Evolutionary conservation across 225 moss, liverwort and hornwort genomes (phyloP), one percentile per base, ranked within the genome.

Genomic region (Polytrichum formosum): DNA sequence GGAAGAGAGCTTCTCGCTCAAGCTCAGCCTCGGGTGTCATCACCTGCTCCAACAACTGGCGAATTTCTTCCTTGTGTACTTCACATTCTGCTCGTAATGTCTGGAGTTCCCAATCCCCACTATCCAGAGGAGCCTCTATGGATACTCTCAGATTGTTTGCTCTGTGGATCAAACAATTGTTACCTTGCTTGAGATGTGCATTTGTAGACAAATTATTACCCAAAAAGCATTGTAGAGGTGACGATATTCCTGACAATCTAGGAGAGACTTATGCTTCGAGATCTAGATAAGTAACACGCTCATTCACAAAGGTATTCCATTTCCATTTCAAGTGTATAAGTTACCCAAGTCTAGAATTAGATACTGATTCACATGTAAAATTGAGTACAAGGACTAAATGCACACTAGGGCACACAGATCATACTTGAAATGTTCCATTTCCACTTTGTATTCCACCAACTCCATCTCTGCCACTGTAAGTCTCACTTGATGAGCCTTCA

Each of bases 401-500:
- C 3, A 13, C 46, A 46, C 3, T 13, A 46, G 46, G 46, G 58
- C 7, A 6, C 6, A 58, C 58, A 54, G 26, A 27, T 72, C 79
- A 9, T 79, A 91, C 91, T 82, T 82, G 64, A 91, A 25, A 75
- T 86, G 78, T 82, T 91, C 90, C 7, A 90, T 65, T 80, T 94
- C 88, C 55, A 91, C 82, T 80, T 90, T 91, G 59, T 83, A 89
- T 56, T 88, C 91, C 5, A 94, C 86, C 20, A 88, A 74, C 77
- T 86, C 90, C 79, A 94, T 85, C 72, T 91, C 90, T 55, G 91
- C 88, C 64, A 82, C 72, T 28, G 91, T 90, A 69, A 94, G 77
- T 23, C 76, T 75, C 6, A 78, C 77, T 78, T 94, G 83, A 28
- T 91, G 77, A 53, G 66, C 61, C 70, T 83, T 79, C 61, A 72